These are phyloP conservation scores for Suillus paluster DNA, from an alignment of 768 basidiomycete genomes.

Conservation along the genomic window DNA sequence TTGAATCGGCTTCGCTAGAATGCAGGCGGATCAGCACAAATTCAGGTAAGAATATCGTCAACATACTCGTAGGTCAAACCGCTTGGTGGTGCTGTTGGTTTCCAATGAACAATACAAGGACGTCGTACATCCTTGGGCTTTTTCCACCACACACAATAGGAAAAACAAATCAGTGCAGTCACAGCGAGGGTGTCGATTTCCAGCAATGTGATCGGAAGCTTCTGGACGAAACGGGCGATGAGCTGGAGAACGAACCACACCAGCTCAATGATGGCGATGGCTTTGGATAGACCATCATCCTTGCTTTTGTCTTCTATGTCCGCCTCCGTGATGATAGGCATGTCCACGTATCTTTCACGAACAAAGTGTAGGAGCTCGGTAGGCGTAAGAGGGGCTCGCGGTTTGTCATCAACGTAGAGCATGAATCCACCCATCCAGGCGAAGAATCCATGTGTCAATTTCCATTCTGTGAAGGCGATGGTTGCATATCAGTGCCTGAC, in stretches of 20 bases:
- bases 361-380: neutral
- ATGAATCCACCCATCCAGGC: slow-evolving; percentile 27
- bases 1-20: neutral
- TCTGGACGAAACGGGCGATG: slow-evolving; percentile 26
- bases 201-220: slow-evolving; percentile 37
- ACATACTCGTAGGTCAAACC: neutral
- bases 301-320: slow-evolving; percentile 35
- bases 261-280: slow-evolving; percentile 37
- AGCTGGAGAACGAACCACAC: slow-evolving; percentile 40
- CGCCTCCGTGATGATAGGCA: slow-evolving; percentile 12
- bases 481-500: neutral
- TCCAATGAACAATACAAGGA: slow-evolving; percentile 9
- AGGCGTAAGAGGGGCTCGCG: slow-evolving; percentile 5
- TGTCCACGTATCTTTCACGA: neutral
- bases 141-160: slow-evolving; percentile 42
- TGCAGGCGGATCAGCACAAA: neutral
- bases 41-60: neutral
- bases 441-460: slow-evolving; percentile 21
- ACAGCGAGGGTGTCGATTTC: slow-evolving; percentile 43
- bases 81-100: neutral
- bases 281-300: slow-evolving; percentile 39
- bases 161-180: slow-evolving; percentile 32
- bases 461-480: neutral
- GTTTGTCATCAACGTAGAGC: slow-evolving; percentile 4
- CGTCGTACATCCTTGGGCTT: slow-evolving; percentile 41